Evolutionary conservation across 2,329 filamentous ascomycete species (phyloP).

Genomic region (Juglanconis oblonga): DNA sequence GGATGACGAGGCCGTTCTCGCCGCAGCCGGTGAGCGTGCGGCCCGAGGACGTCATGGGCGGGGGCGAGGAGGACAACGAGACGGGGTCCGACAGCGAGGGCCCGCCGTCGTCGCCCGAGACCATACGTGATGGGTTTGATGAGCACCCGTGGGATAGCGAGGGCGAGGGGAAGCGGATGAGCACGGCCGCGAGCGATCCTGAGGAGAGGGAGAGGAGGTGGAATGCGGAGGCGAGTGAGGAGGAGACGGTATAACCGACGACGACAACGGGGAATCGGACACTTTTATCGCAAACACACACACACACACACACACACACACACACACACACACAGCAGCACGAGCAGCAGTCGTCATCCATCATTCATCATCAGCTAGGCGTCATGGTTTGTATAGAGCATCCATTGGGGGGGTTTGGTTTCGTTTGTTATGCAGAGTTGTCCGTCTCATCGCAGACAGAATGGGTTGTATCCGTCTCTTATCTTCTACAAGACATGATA

Average conservation of each 20-base stretch:
- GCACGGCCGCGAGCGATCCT: conserved; percentile 18
- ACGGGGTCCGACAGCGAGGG: conserved; percentile 24
- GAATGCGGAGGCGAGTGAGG: conserved; percentile 5
- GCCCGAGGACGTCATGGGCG: conserved; percentile 29
- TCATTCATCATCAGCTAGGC: conserved; percentile 16
- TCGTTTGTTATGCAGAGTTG: not conserved
- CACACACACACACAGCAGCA: not conserved
- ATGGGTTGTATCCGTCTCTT: not conserved
- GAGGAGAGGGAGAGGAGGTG: conserved; percentile 19
- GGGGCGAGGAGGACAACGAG: conserved; percentile 15
- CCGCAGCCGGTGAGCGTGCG: conserved; percentile 45
- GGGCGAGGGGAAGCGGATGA: conserved; percentile 13
- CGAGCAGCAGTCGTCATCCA: not conserved
- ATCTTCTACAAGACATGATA: not conserved
- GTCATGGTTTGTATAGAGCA: conserved; percentile 13
- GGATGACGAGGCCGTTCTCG: conserved; percentile 57
- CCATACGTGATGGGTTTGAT: conserved; percentile 14
- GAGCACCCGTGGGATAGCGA: conserved; percentile 3
- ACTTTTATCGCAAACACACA: not conserved
- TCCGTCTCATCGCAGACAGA: not conserved
- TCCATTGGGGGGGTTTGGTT: not conserved
- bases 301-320: not conserved
- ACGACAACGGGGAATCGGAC: not conserved
- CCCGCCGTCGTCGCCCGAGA: conserved; percentile 6
- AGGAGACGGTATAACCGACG: not conserved